These are phyloP conservation scores for Sabuloglossum arenarium DNA, from an alignment of 495 filamentous ascomycete genomes.

Conservation along the genomic window DNA sequence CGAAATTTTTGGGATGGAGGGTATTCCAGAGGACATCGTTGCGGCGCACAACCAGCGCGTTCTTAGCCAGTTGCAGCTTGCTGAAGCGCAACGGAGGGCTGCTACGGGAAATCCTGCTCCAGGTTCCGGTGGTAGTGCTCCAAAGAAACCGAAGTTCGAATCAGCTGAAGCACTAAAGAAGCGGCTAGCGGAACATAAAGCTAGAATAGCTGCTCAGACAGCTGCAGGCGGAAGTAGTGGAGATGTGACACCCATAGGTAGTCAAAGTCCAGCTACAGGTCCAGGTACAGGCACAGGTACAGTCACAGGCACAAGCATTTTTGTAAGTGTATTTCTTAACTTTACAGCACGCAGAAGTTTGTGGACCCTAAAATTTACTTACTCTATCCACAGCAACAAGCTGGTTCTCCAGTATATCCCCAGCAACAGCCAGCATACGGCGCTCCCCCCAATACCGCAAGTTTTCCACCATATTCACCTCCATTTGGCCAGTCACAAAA, in stretches of 20 bases:
- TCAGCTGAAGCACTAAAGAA: constrained; percentile 58
- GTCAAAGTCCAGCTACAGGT: constrained; percentile 20
- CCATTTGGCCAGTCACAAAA: constrained; percentile 11
- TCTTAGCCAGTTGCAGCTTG: constrained; percentile 58
- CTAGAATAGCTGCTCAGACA: constrained; percentile 39
- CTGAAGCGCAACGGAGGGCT: constrained; percentile 61
- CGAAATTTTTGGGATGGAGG: constrained; percentile 97
- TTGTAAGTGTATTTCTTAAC: constrained; percentile 23
- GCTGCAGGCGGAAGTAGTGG: constrained; percentile 34
- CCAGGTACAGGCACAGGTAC: constrained; percentile 5
- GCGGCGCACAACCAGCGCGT: constrained; percentile 70
- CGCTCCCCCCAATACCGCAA: constrained; percentile 9
- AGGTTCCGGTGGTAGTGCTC: constrained; percentile 24
- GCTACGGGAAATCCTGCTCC: constrained; percentile 65
- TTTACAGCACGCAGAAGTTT: neutral
- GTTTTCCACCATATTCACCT: constrained; percentile 11
- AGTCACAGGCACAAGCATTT: constrained; percentile 18
- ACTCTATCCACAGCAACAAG: constrained; percentile 6
- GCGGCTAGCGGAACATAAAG: constrained; percentile 61
- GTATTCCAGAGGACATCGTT: constrained; percentile 71
- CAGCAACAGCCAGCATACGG: constrained; percentile 13
- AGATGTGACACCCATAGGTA: constrained; percentile 34
- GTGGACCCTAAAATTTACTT: no score
- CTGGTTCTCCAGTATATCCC: constrained; percentile 12
- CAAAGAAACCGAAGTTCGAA: constrained; percentile 69